A percentile compares a stretch with the other conserved stretches of the same genome.
These are phyloP conservation scores for Prototheca cutis DNA, from an alignment of 163 green algal species.

Conservation along the genomic window DNA sequence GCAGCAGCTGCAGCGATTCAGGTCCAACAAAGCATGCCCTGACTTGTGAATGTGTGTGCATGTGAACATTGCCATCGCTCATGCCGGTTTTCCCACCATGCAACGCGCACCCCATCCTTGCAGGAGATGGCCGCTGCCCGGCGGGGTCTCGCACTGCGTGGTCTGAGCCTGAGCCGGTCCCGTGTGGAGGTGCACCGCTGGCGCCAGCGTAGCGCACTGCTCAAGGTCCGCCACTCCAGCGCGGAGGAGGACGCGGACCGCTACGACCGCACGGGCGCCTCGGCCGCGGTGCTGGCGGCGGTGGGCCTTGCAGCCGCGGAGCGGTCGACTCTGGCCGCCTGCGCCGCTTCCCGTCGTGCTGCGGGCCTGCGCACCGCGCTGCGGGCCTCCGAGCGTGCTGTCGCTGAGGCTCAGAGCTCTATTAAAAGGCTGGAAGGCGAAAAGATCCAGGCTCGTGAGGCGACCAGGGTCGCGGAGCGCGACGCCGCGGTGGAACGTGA, in stretches of 20 bases:
- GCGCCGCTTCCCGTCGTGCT: neutral
- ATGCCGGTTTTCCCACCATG: too few species aligned
- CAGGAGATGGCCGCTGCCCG: too few species aligned
- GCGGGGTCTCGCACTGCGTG: too few species aligned
- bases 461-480: neutral
- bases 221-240: slow-evolving; percentile 18
- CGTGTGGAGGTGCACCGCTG: slow-evolving; percentile 17
- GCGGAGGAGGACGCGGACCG: slow-evolving; percentile 15
- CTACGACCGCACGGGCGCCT: slow-evolving; percentile 2
- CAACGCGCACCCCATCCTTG: too few species aligned
- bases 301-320: neutral
- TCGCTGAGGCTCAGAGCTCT: too few species aligned
- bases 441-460: too few species aligned
- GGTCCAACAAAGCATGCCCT: neutral
- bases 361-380: neutral
- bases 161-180: neutral
- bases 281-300: neutral
- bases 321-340: neutral
- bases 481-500: neutral
- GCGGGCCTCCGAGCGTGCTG: too few species aligned
- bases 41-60: too few species aligned
- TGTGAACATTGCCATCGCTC: too few species aligned
- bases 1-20: too few species aligned
- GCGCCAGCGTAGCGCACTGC: slow-evolving; percentile 19
- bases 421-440: too few species aligned